These are phyloP conservation scores for Linnemannia elongata DNA, from an alignment of 192 early-diverging fungal genomes.

Conservation along the genomic window DNA sequence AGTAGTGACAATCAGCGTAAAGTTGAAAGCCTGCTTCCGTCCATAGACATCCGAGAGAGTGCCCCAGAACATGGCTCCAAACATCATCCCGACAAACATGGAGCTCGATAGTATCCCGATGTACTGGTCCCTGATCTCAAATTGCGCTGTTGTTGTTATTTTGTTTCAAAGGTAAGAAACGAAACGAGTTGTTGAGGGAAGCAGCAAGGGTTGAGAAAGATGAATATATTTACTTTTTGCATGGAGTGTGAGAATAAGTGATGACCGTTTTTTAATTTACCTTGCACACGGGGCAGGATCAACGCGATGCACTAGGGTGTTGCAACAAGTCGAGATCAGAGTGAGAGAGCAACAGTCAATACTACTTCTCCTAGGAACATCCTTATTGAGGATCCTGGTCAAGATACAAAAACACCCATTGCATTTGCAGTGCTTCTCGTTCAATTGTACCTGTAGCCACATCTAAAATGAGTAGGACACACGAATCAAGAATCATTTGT, in stretches of 20 bases:
- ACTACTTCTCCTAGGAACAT: not conserved
- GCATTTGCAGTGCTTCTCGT: not conserved
- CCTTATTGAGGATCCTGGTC: not conserved
- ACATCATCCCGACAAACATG: slow-evolving; percentile 84
- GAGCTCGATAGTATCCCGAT: slow-evolving; percentile 80
- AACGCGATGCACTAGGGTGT: slow-evolving; percentile 70
- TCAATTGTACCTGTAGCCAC: slow-evolving; percentile 68
- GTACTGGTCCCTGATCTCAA: slow-evolving; percentile 70
- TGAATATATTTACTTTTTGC: not conserved
- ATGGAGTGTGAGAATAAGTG: not conserved
- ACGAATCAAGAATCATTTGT: not conserved
- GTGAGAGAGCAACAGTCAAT: not conserved
- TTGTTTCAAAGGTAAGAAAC: slow-evolving; percentile 5
- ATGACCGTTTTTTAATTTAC: slow-evolving; percentile 36
- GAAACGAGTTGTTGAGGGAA: not conserved
- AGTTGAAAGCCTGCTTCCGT: slow-evolving; percentile 80
- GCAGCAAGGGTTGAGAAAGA: not conserved
- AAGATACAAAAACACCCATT: not conserved
- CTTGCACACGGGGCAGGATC: slow-evolving; percentile 82
- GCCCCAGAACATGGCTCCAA: slow-evolving; percentile 90
- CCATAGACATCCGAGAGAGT: slow-evolving; percentile 78
- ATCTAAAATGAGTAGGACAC: slow-evolving; percentile 43
- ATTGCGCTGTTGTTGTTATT: slow-evolving; percentile 65
- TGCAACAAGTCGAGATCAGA: not conserved
- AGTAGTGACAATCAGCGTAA: slow-evolving; percentile 80